Conservation (phyloP, 352 stramenopile species). For the Pythium diclinum region DNA sequence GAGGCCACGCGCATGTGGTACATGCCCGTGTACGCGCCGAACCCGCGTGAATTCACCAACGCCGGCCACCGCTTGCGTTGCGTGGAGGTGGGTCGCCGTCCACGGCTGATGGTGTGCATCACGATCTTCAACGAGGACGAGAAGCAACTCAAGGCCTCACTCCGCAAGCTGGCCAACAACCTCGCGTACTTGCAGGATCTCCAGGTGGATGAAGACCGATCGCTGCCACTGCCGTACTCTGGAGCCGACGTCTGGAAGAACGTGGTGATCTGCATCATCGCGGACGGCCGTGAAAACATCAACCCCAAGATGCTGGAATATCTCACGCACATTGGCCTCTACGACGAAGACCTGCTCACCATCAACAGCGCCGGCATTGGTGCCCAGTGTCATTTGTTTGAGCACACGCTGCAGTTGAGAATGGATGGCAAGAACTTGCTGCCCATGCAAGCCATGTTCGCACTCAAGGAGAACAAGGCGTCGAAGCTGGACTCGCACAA, state of each 20-base stretch:
- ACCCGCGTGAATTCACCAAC: constrained; percentile 74
- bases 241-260: constrained; percentile 81
- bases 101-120: constrained; percentile 81
- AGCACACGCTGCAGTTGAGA: constrained; percentile 76
- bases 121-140: constrained; percentile 85
- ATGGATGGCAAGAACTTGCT: constrained; percentile 67
- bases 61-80: constrained; percentile 72
- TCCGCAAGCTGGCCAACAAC: constrained; percentile 84
- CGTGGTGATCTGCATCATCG: constrained; percentile 76
- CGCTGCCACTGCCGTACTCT: constrained; percentile 40
- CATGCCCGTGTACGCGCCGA: constrained; percentile 63
- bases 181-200: constrained; percentile 66
- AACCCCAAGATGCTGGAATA: constrained; percentile 83
- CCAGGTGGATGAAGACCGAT: constrained; percentile 30
- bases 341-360: constrained; percentile 82
- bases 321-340: constrained; percentile 64
- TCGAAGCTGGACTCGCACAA: constrained; percentile 85
- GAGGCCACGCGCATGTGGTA: constrained; percentile 79
- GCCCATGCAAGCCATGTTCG: constrained; percentile 77
- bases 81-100: constrained; percentile 67
- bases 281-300: constrained; percentile 71
- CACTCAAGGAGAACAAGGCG: constrained; percentile 77
- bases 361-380: constrained; percentile 84
- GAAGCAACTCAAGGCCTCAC: constrained; percentile 61
- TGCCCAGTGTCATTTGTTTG: constrained; percentile 80